Conservation (phyloP, 2,329 filamentous ascomycete genomes). For the Arthrobotrys musiformis region DNA sequence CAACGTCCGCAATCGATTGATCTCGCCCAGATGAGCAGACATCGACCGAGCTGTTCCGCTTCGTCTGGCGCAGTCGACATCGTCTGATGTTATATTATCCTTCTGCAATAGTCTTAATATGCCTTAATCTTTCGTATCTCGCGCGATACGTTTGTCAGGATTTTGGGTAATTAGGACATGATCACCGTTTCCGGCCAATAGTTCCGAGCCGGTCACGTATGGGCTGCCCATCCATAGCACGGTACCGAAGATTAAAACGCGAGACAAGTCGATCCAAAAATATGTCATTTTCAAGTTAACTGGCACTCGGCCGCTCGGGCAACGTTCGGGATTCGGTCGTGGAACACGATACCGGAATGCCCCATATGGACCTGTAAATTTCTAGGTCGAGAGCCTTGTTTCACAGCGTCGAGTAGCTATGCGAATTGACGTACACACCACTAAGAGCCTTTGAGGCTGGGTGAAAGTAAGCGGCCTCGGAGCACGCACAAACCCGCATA, state of each 20-base stretch:
- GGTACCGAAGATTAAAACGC: too few species aligned
- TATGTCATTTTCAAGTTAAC: too few species aligned
- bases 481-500: too few species aligned
- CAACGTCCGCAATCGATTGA: not conserved
- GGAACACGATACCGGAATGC: not conserved
- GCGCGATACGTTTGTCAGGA: not conserved
- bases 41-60: not conserved
- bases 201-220: not conserved
- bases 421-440: not conserved
- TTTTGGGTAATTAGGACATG: not conserved
- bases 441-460: not conserved
- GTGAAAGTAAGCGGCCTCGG: not conserved
- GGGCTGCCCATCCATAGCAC: too few species aligned
- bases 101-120: not conserved
- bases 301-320: too few species aligned
- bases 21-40: not conserved
- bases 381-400: too few species aligned
- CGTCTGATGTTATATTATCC: not conserved
- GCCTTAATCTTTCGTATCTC: not conserved
- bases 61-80: not conserved
- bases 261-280: too few species aligned
- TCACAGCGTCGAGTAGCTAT: not conserved
- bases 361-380: too few species aligned
- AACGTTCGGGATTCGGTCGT: too few species aligned
- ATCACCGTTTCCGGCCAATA: not conserved